Evolutionary conservation across 2,329 filamentous ascomycete species (phyloP).

Genomic region (Camillea tinctor): DNA sequence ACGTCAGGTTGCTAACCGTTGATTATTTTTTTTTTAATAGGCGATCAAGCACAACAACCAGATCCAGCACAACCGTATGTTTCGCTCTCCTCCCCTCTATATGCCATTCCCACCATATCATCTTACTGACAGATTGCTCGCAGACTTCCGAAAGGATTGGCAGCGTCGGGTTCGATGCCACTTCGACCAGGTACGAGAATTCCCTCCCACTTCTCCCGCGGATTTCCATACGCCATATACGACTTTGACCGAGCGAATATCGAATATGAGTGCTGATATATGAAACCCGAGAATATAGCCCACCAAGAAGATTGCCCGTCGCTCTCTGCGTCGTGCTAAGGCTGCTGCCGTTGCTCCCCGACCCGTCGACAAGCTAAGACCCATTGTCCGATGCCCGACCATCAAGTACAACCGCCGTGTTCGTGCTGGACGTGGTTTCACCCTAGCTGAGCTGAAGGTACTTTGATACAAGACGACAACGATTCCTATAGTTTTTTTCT

Average conservation of each 20-base stretch:
- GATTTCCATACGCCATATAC: background rate
- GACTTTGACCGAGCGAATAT: slow-evolving; percentile 13
- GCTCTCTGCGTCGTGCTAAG: slow-evolving; percentile 89
- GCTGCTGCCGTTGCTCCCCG: slow-evolving; percentile 92
- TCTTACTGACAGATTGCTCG: slow-evolving; percentile 37
- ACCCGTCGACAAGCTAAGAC: slow-evolving; percentile 94
- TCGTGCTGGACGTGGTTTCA: slow-evolving; percentile 96
- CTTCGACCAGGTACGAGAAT: slow-evolving; percentile 90
- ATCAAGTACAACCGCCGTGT: slow-evolving; percentile 99
- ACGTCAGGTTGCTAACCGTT: slow-evolving; percentile 34
- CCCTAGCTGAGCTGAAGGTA: slow-evolving; percentile 97
- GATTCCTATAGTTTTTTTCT: background rate
- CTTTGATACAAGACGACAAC: background rate
- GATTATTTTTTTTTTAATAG: slow-evolving; percentile 50
- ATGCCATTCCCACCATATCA: no score
- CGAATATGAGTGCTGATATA: slow-evolving; percentile 18
- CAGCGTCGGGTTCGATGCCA: slow-evolving; percentile 97
- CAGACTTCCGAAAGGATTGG: slow-evolving; percentile 99
- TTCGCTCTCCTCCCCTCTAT: background rate
- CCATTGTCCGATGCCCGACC: slow-evolving; percentile 95
- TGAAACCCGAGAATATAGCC: slow-evolving; percentile 58
- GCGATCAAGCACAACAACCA: slow-evolving; percentile 99
- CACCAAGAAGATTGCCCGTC: slow-evolving; percentile 92
- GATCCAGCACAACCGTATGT: slow-evolving; percentile 91
- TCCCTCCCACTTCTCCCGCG: no score